Evolutionary conservation across 495 filamentous ascomycete genomes (phyloP).

Genomic region (Neurospora sp.): DNA sequence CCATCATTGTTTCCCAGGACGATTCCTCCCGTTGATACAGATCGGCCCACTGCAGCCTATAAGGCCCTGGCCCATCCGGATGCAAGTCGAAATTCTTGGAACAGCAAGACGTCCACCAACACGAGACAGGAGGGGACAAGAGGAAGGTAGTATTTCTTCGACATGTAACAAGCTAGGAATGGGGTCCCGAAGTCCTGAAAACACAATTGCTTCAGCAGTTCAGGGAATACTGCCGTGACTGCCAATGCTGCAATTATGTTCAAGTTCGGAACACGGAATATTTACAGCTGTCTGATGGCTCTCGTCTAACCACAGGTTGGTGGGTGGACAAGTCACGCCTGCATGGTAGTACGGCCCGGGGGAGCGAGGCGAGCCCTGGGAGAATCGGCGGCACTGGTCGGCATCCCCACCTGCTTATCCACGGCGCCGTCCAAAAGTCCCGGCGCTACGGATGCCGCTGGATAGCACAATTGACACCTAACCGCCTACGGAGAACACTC

Average conservation of each 20-base stretch:
- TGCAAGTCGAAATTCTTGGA: not conserved
- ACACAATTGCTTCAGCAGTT: not conserved
- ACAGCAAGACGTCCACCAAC: not conserved
- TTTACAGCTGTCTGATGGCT: not conserved
- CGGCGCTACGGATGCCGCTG: not conserved
- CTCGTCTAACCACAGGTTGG: not conserved
- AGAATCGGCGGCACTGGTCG: not conserved
- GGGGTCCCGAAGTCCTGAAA: not conserved
- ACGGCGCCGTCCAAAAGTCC: not conserved
- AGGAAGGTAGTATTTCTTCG: not conserved
- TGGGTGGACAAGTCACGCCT: not conserved
- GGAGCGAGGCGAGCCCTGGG: not conserved
- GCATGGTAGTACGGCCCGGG: not conserved
- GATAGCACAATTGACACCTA: not conserved
- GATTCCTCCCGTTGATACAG: not conserved
- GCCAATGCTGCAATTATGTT: not conserved
- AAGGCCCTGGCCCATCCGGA: not conserved
- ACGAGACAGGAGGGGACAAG: not conserved
- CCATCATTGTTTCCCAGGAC: not conserved
- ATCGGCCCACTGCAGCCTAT: not conserved
- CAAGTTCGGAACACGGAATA: not conserved
- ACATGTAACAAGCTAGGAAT: not conserved
- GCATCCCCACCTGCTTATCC: not conserved
- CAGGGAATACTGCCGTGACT: not conserved
- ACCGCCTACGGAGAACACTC: not conserved